These are phyloP conservation scores for Trypanosoma vivax DNA, from an alignment of 208 protist genomes.

Conservation along the genomic window DNA sequence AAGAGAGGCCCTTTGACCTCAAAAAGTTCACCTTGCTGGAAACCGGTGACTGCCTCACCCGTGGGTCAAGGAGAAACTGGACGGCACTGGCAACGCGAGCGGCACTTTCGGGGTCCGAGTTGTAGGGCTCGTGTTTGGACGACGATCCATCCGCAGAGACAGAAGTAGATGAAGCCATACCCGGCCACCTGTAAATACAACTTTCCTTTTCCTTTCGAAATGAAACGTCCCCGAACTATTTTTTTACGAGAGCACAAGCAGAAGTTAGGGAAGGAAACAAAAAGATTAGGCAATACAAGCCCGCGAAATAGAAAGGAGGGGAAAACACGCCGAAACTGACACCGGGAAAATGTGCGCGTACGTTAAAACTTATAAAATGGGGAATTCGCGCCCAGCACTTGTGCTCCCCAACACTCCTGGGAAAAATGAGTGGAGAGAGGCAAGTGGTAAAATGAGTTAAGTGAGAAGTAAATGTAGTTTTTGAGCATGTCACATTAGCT, in stretches of 20 bases:
- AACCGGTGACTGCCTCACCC: conserved; percentile 38
- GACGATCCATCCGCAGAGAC: not conserved
- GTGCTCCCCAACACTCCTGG: too few relatives aligned
- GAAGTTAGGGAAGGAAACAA: too few relatives aligned
- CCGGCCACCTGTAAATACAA: not conserved
- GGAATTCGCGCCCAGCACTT: too few relatives aligned
- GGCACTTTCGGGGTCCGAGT: conserved; percentile 1
- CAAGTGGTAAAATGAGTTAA: too few relatives aligned
- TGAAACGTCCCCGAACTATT: not conserved
- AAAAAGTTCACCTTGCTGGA: conserved; percentile 71
- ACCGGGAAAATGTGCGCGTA: conserved; percentile 3
- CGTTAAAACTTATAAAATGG: not conserved
- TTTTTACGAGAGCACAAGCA: too few relatives aligned
- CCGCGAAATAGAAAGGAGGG: conserved; percentile 4
- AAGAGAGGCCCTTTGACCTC: conserved; percentile 57
- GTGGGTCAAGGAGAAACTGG: conserved; percentile 61
- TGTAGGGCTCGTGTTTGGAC: not conserved
- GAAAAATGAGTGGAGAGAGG: too few relatives aligned
- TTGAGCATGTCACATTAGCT: conserved; percentile 7
- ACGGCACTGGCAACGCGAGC: conserved; percentile 25
- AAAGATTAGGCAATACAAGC: conserved; percentile 3
- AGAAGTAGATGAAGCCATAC: not conserved
- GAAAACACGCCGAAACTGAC: not conserved
- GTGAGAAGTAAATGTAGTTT: too few relatives aligned
- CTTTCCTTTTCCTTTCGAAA: not conserved